Evolutionary conservation across 176 grass and related monocot genomes (phyloP), one percentile per base, ranked within the genome.

Genomic region (Saccharum officinarum): DNA sequence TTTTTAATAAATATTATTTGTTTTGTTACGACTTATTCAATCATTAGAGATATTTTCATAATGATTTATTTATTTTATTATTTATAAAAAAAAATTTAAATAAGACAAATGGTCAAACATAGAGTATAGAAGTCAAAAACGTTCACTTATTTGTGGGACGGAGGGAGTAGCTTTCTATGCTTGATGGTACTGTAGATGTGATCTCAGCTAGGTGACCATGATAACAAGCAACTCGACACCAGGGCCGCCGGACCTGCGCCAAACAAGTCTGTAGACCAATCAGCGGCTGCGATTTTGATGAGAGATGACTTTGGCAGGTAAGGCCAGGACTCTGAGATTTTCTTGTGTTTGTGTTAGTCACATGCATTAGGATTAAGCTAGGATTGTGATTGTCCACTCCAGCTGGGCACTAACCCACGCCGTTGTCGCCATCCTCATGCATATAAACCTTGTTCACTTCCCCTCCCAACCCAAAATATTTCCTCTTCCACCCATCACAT

Each of bases 281-380:
- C 71, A 49, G 44, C 71, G 82, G 17, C n/a, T 8, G 37, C 22
- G 55, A 36, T 14, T 68, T 77, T 85, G 13, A 22, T 17, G n/a
- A 45, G 14, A 22, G 22, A 44, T 22, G 54, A 11, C 39, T 83
- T 65, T 16, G 17, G 14, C 34, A 66, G 55, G 23, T 20, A 33
- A 30, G 44, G 16, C 8, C 11, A 65, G 26, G 62, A 65, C 25
- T 30, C 12, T 73, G 13, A 30, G 41, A 17, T 47, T 73, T 47
- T 46, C 73, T 5, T 59, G 39, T 77, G 72, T 69, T 30, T 77
- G 40, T 77, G 80, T 77, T 38, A 38, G 57, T 55, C 50, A 77
- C 72, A 82, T 62, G 77, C 55, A 68, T 8, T 74, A 80, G 46
- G 45, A 26, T 28, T 44, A 15, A 47, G 45, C 28, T 76, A 34